Evolutionary conservation across 345 rosid species (phyloP).

Genomic region (Erysimum cheiranthoides): DNA sequence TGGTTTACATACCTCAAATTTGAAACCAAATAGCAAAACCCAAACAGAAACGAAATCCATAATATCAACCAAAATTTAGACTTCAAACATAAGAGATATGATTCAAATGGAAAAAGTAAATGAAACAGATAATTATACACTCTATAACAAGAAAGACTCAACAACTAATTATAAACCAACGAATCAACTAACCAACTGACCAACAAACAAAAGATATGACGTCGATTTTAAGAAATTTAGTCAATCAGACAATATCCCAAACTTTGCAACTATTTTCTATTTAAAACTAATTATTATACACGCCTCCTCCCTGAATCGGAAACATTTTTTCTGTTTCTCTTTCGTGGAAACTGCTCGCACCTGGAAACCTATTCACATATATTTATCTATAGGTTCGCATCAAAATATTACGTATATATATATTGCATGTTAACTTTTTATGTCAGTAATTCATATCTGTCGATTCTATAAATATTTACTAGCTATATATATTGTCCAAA

Average conservation of each 20-base stretch:
- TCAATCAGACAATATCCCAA: conserved; percentile 39
- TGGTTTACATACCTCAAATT: neutral
- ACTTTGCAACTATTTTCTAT: conserved; percentile 32
- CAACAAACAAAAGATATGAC: conserved; percentile 45
- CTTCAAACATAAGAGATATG: conserved; percentile 27
- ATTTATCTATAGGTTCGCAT: neutral
- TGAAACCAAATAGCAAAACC: neutral
- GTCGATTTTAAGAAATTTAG: conserved; percentile 25
- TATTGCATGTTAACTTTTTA: neutral
- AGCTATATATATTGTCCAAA: neutral
- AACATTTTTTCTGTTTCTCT: conserved; percentile 36
- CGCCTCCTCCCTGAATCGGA: conserved; percentile 36
- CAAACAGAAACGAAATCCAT: conserved; percentile 13
- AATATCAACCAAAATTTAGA: conserved; percentile 9
- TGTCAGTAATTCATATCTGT: conserved; percentile 2
- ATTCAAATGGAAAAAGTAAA: conserved; percentile 15
- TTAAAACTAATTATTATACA: conserved; percentile 31
- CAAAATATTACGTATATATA: neutral
- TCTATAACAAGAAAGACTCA: conserved; percentile 26
- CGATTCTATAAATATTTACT: conserved; percentile 1
- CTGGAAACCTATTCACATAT: conserved; percentile 20
- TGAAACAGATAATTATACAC: neutral
- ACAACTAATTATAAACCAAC: conserved; percentile 44
- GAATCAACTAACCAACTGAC: conserved; percentile 41
- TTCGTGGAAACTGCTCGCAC: conserved; percentile 40